Conservation (phyloP, 2,329 filamentous ascomycete genomes). For the Malbranchea zuffiana region DNA sequence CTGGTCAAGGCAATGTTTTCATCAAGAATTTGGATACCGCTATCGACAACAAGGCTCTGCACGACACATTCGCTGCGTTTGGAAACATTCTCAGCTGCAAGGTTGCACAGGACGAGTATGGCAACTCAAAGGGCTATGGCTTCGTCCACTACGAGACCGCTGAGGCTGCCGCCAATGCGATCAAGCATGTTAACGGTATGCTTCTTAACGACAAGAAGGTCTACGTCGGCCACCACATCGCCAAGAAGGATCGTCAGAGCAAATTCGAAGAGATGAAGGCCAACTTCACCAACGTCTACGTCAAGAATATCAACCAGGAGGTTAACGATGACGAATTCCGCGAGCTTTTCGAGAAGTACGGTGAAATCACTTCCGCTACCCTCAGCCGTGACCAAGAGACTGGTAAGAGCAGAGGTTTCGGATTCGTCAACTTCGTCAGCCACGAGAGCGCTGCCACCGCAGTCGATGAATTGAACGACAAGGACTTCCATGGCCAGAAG, state of each 20-base stretch:
- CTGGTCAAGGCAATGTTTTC: slow-evolving; percentile 97
- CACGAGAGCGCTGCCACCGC: slow-evolving; percentile 79
- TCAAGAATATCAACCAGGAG: slow-evolving; percentile 89
- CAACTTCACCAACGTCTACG: slow-evolving; percentile 99
- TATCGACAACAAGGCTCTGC: slow-evolving; percentile 99
- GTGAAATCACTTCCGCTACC: slow-evolving; percentile 90
- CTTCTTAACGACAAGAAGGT: slow-evolving; percentile 99
- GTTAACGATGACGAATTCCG: slow-evolving; percentile 91
- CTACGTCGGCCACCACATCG: slow-evolving; percentile 97
- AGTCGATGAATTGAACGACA: slow-evolving; percentile 84
- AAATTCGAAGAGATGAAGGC: slow-evolving; percentile 99
- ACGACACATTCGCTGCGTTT: slow-evolving; percentile 97
- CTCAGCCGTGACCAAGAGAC: slow-evolving; percentile 73
- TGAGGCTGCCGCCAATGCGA: slow-evolving; percentile 89
- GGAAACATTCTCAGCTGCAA: slow-evolving; percentile 99
- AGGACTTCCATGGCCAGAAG: slow-evolving; percentile 86
- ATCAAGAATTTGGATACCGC: slow-evolving; percentile 99
- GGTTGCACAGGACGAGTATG: slow-evolving; percentile 93
- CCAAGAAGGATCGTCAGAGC: slow-evolving; percentile 99
- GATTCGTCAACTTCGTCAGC: slow-evolving; percentile 89
- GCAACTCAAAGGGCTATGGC: slow-evolving; percentile 95
- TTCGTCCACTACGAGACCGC: slow-evolving; percentile 99
- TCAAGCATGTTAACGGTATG: slow-evolving; percentile 99
- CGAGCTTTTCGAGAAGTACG: slow-evolving; percentile 79
- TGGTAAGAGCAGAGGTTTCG: slow-evolving; percentile 89